Base-by-base conservation (phyloP, 2,329 filamentous ascomycete species). In the Botryotinia globosa region DNA sequence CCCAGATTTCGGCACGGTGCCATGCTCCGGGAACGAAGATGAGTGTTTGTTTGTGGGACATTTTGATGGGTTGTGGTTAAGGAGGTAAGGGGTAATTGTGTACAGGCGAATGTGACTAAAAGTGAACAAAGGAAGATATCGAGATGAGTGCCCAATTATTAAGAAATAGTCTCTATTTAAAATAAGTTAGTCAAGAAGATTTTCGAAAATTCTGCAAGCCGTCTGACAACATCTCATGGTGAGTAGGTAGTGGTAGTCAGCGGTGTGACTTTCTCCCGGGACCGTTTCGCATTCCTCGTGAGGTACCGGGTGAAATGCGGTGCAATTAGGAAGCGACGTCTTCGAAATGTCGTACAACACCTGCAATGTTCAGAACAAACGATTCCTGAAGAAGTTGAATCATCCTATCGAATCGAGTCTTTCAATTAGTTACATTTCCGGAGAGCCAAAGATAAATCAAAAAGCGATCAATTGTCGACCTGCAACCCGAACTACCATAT, bases 11-110 rank as follows among this genome's bases (percentile, higher is more conserved):
- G 12, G 77, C 77, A 34, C 73, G 76, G 72, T 87, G 85, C 85
- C 85, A 87, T 39, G 84, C 81, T 8, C 85, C 85, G 2, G 82
- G 85, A 1, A 87, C 80, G 32, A 87, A 82, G 72, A 87, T 73
- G 0, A 87, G 77, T 16, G 81, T 82, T 59, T 82, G 81, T 44
- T 76, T 77, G 37, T 34, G 6, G 45, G 74, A 73, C 75, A 77
- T 77, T 12, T 12, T 4, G 25, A 22, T 67, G 2, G 16, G 39
- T 51, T 32, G 7, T 32, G 29, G 18, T 1, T 42, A 7, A 4
- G 3, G 9, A 48, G 22, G 20, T 45, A 29, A 37, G 39, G 22
- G n/a, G 12, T 67, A 20, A 4, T 10, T 42, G 12, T 7, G 37
- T 18, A 37, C 29, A 67, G 37, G 22, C 22, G 16, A n/a, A 51